These are phyloP conservation scores for Microdochium bolleyi DNA, from an alignment of 2,329 filamentous ascomycete species.

Conservation along the genomic window DNA sequence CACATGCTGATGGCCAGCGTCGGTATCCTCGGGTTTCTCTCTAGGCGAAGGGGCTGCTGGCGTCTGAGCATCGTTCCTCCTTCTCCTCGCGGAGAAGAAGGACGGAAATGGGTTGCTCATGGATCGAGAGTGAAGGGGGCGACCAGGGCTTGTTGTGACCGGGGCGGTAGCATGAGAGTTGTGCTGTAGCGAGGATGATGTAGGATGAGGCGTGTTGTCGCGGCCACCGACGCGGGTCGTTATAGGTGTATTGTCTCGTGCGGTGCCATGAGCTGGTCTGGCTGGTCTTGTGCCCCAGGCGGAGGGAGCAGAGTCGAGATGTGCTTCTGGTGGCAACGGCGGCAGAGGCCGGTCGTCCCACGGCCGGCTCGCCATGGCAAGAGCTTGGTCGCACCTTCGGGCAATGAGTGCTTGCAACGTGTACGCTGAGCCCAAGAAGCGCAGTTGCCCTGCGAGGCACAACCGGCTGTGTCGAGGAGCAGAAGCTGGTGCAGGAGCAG, in stretches of 20 bases:
- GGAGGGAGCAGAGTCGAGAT: background rate
- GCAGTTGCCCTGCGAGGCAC: background rate
- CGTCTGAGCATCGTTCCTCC: constrained; percentile 38
- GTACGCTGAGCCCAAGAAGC: background rate
- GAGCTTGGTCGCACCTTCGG: background rate
- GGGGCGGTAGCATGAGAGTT: constrained; percentile 12
- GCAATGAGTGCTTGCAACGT: background rate
- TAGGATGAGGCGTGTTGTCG: background rate
- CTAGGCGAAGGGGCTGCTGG: constrained; percentile 35
- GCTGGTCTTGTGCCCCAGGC: background rate
- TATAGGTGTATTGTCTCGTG: background rate
- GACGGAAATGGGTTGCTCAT: constrained; percentile 76
- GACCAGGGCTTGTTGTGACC: constrained; percentile 11
- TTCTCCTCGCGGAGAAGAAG: constrained; percentile 55
- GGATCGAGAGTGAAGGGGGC: constrained; percentile 48
- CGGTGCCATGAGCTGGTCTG: background rate
- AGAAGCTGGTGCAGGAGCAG: no score
- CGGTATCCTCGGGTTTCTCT: background rate
- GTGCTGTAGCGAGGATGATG: background rate
- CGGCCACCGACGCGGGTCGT: background rate
- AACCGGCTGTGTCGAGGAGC: background rate
- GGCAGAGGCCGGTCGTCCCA: background rate
- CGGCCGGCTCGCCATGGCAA: background rate
- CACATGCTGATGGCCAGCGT: constrained; percentile 13
- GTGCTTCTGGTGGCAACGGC: background rate